Base-by-base conservation (phyloP, 2,329 filamentous ascomycete genomes). In the Botryosphaeria dothidea region DNA sequence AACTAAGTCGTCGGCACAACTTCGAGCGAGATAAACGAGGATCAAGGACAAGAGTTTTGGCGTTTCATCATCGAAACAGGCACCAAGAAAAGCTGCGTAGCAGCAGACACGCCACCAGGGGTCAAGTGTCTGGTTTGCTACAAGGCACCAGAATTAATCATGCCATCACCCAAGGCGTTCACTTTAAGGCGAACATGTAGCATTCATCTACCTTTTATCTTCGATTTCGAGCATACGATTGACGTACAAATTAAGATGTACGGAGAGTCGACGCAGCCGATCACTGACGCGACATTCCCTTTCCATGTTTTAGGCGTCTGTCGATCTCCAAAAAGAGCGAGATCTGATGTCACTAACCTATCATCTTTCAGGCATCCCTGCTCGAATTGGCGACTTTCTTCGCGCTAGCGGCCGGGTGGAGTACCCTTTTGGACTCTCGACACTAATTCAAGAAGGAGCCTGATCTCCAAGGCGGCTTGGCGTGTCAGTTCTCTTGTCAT, bases 21-120 rank as follows among this genome's bases (percentile, higher is more conserved):
- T 46, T 58, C 9, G 23, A 31, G 56, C 56, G 56, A 58, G 56
- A 58, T 58, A 38, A 58, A 46, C 25, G n/a, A 21, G 4, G 56
- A 29, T 34, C 52, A 8, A 13, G 19, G 15, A 23, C 52, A 9
- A n/a, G 27, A 11, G 41, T 9, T 23, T 56, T 56, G 34, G 34
- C 52, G 52, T 56, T 56, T 56, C 52, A 56, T 17, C 4, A 19
- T 17, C 34, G 52, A 25, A 27, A 25, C 31, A 41, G 52, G 17
- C 34, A 27, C 17, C 29, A 13, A 34, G 17, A 13, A 15, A 13
- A 41, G 21, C 13, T 56, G 34, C 49, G 19, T n/a, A 54, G 19
- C n/a, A 15, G 49, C 29, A 36, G 31, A 36, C 49, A 36, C 49
- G 29, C 49, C 49, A 36, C 29, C 4, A 23, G 9, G 9, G 13